Percentiles rank a stretch among this genome's conserved stretches.
phyloP scores from a whole-genome alignment of 75 land plant genomes.

The Pinus taeda region DNA sequence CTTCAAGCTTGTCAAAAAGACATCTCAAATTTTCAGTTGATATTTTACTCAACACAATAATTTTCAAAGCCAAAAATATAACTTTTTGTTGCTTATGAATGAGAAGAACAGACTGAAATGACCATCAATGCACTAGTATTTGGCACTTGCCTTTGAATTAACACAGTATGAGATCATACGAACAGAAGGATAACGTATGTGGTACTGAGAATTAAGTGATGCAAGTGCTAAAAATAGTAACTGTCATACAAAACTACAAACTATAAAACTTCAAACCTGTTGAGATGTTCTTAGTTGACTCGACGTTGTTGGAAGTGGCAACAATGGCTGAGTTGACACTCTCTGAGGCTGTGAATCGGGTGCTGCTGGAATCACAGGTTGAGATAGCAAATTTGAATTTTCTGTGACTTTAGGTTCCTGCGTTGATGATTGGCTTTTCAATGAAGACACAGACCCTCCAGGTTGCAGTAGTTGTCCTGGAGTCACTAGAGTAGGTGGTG shows the following conservation, averaged over 20 bases:
- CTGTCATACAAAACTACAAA: neutral
- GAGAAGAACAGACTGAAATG: too few species aligned
- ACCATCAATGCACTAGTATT: too few species aligned
- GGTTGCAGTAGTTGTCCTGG: constrained; percentile 52
- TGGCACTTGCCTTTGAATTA: too few species aligned
- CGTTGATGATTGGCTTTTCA: neutral
- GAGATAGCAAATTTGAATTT: constrained; percentile 9
- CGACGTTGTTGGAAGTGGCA: constrained; percentile 56
- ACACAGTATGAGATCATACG: too few species aligned
- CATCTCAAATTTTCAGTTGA: too few species aligned
- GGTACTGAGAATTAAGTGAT: too few species aligned
- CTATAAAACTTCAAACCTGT: neutral
- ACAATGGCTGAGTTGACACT: constrained; percentile 35
- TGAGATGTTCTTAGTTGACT: neutral
- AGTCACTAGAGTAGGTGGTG: constrained; percentile 41
- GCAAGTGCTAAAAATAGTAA: too few species aligned
- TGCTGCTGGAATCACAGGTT: constrained; percentile 9
- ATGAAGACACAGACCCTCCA: constrained; percentile 8
- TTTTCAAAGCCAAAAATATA: too few species aligned
- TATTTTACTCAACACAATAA: too few species aligned
- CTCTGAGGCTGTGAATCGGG: constrained; percentile 29
- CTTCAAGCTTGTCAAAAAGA: too few species aligned
- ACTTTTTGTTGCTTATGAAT: too few species aligned
- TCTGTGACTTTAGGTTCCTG: constrained; percentile 8
- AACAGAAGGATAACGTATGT: too few species aligned